Evolutionary conservation across 352 stramenopile genomes (phyloP).

Genomic region (Pythium folliculosum): DNA sequence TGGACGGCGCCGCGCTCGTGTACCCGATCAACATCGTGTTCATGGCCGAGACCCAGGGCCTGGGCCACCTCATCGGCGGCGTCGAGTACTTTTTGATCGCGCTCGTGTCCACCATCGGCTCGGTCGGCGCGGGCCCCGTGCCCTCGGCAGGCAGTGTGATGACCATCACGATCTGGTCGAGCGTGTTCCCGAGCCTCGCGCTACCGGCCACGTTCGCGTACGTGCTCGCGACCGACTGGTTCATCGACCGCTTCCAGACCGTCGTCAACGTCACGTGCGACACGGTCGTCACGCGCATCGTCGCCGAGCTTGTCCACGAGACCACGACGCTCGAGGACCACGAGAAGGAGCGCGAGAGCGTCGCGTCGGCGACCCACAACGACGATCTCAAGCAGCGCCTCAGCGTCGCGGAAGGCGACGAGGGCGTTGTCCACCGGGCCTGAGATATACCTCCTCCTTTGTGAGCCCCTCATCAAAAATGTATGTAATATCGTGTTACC

Average conservation of each 20-base stretch:
- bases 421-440: background rate
- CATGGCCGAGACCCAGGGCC: constrained; percentile 34
- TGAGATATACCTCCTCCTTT: background rate
- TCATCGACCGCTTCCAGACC: constrained; percentile 58
- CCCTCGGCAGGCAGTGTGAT: constrained; percentile 39
- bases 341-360: constrained; percentile 28
- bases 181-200: constrained; percentile 34
- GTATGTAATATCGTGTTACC: background rate
- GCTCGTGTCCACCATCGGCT: constrained; percentile 34
- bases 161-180: constrained; percentile 45
- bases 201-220: constrained; percentile 54
- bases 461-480: background rate
- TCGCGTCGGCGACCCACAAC: constrained; percentile 23
- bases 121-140: constrained; percentile 36
- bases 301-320: constrained; percentile 41
- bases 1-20: constrained; percentile 36
- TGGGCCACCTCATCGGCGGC: constrained; percentile 26
- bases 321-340: constrained; percentile 24
- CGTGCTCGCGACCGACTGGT: constrained; percentile 62
- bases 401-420: constrained; percentile 6
- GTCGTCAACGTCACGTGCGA: constrained; percentile 66
- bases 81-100: constrained; percentile 42
- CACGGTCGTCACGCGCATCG: constrained; percentile 55
- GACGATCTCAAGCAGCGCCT: constrained; percentile 24
- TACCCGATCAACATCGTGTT: constrained; percentile 43